Evolutionary conservation across 257 asterid species (phyloP), one percentile per base, ranked within the genome.

Genomic region (Jacaranda copaia): DNA sequence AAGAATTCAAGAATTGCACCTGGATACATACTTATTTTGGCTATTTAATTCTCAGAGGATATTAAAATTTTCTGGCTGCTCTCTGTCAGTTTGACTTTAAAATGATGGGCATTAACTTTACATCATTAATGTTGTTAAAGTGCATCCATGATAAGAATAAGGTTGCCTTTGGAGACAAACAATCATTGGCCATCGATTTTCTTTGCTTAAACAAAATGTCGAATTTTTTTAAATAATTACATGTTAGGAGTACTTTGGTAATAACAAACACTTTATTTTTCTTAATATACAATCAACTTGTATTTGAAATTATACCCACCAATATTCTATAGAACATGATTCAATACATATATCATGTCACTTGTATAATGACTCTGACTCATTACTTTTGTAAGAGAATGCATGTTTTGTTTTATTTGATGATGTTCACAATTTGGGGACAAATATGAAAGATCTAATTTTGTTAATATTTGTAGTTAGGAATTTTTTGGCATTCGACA

Each of bases 81-180:
- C 56, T 76, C 60, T 72, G 73, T 71, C 73, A 48, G 77, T 58
- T 84, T 82, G 78, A 84, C 81, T 59, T 55, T 55, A n/a, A 55
- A 55, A 55, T 55, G 32, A 55, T 55, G 61, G 35, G 61, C 32
- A 55, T 55, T n/a, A 10, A 52, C 58, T 52, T 57, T 18, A 13
- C 38, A 57, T 57, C 36, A 20, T 59, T 59, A 20, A 11, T 25
- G 42, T 59, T 59, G 40, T 59, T 20, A 20, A 59, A 32, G 65
- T 11, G 12, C 8, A 20, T 57, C 2, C 14, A n/a, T 57, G 63
- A 57, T 19, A 18, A 71, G 32, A 68, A 68, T 20, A 59, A 59
- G 74, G 15, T 46, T 36, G 43, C 32, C 57, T 83, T 76, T 79
- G 32, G 16, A 55, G 59, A 73, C 73, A 35, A 3, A 48, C 59